Base-by-base conservation (phyloP, 2,329 filamentous ascomycete species). In the Exophiala phaeomuriformis region DNA sequence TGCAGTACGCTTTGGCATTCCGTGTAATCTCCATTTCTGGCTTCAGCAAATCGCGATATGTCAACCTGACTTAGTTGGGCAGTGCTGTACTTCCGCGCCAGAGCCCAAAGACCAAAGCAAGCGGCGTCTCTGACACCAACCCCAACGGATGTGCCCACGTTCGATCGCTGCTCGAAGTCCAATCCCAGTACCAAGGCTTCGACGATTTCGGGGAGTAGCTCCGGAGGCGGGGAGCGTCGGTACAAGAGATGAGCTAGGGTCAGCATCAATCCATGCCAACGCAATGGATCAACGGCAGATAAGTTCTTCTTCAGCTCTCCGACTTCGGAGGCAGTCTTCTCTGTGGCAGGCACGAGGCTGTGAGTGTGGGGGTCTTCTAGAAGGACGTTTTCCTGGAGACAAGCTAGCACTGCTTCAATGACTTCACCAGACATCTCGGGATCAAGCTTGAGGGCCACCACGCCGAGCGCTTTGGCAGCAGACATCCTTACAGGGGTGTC, bases 71-170 rank as follows among this genome's bases (percentile, higher is more conserved):
- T 75, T 4, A 97, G 76, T 67, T 97, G 91, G 0, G 74, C 66
- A 0, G 90, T 95, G 1, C 81, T 83, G 64, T 97, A 98, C 51
- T 91, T 84, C 51, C 93, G 80, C 27, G 91, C 88, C 5, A 97
- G 69, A 1, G 90, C 86, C 93, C 93, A 98, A 28, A 97, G 85
- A 4, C 93, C 93, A 67, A 97, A 98, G 67, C 90, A 96, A 2
- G 93, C 89, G 8, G 93, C 91, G 72, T 98, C 93, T 44, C 93
- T 82, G 10, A 98, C 90, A 62, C 94, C 95, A 1, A 88, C 85
- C 1, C 93, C 93, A 7, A 91, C 77, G 2, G 88, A 90, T 8
- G 80, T 83, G n/a, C 93, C 91, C 2, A 88, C 89, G 0, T 88
- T 81, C 43, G 85, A 87, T 54, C 90, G 80, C 64, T 95, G 89